Evolutionary conservation across 768 basidiomycete species (phyloP).

Genomic region (Pleurotus citrinopileatus): DNA sequence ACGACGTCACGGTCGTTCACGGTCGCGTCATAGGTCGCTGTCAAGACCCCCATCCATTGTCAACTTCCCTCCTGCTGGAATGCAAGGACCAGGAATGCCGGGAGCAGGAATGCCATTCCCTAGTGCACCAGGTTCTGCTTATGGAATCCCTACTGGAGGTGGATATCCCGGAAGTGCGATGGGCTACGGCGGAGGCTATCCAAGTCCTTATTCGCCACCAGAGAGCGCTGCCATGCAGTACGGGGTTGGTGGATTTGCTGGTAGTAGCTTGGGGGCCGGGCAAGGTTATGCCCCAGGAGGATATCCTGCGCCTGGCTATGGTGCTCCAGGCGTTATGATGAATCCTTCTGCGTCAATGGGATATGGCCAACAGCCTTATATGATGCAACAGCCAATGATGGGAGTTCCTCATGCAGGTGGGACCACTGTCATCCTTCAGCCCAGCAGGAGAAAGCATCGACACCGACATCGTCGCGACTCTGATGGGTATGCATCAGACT

Average conservation of each 20-base stretch:
- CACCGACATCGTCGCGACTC: constrained; percentile 8
- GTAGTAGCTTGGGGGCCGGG: constrained; percentile 1
- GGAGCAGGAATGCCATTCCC: constrained; percentile 23
- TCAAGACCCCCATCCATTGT: constrained; percentile 17
- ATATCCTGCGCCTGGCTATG: constrained; percentile 9
- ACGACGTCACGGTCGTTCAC: constrained; percentile 28
- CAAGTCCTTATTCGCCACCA: constrained; percentile 1
- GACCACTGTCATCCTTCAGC: constrained; percentile 5
- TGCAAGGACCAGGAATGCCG: too few relatives aligned
- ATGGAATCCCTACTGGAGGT: constrained; percentile 9
- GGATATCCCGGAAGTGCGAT: neutral
- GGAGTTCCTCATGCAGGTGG: neutral
- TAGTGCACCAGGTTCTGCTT: constrained; percentile 15
- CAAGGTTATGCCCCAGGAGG: constrained; percentile 1
- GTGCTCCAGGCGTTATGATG: constrained; percentile 9
- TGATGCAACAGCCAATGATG: constrained; percentile 8
- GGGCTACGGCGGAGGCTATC: constrained; percentile 1
- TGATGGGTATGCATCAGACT: constrained; percentile 9
- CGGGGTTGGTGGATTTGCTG: constrained; percentile 10
- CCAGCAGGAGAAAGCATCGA: constrained; percentile 9
- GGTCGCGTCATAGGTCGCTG: constrained; percentile 33
- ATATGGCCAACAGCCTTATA: constrained; percentile 6
- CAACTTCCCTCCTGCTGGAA: constrained; percentile 11
- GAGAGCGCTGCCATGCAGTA: constrained; percentile 1
- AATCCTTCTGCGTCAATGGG: neutral